phyloP scores from a whole-genome alignment of 2,329 filamentous ascomycete genomes.

The Fusarium paranaense region DNA sequence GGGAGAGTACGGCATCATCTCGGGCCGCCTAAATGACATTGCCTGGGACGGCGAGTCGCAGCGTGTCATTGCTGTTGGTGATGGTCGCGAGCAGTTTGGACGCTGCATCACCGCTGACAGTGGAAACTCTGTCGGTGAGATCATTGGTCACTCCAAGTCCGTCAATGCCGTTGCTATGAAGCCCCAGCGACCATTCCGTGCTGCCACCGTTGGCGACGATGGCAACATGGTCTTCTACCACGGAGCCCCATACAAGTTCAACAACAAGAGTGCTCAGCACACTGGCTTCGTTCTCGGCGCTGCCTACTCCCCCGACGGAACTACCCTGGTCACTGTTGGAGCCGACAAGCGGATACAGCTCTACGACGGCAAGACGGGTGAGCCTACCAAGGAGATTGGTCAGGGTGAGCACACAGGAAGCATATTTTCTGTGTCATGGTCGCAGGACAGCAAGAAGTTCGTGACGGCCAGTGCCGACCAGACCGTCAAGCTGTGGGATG shows the following conservation, averaged over 20 bases:
- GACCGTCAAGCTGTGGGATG: slow-evolving; percentile 95
- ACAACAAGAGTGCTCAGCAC: slow-evolving; percentile 83
- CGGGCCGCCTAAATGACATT: slow-evolving; percentile 93
- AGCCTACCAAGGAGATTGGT: slow-evolving; percentile 80
- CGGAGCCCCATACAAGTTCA: slow-evolving; percentile 96
- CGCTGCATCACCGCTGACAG: slow-evolving; percentile 96
- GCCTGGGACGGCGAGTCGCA: slow-evolving; percentile 98
- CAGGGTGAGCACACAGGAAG: slow-evolving; percentile 91
- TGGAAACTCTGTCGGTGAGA: slow-evolving; percentile 95
- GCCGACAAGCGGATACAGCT: slow-evolving; percentile 94
- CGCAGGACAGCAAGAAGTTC: slow-evolving; percentile 84
- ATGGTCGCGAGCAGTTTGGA: slow-evolving; percentile 93
- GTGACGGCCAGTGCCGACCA: slow-evolving; percentile 95
- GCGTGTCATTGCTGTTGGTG: slow-evolving; percentile 94
- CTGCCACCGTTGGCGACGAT: slow-evolving; percentile 92
- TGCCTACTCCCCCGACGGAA: slow-evolving; percentile 91
- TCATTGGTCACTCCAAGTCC: slow-evolving; percentile 88
- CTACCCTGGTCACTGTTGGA: slow-evolving; percentile 84
- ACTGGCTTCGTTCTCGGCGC: slow-evolving; percentile 90
- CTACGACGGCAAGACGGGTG: slow-evolving; percentile 96
- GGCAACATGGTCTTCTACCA: slow-evolving; percentile 91
- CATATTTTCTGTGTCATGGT: slow-evolving; percentile 93
- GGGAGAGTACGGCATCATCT: slow-evolving; percentile 94
- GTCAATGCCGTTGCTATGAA: slow-evolving; percentile 93
- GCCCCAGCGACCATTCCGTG: slow-evolving; percentile 89